phyloP scores from a whole-genome alignment of 345 rosid species.

The Populus tremula region DNA sequence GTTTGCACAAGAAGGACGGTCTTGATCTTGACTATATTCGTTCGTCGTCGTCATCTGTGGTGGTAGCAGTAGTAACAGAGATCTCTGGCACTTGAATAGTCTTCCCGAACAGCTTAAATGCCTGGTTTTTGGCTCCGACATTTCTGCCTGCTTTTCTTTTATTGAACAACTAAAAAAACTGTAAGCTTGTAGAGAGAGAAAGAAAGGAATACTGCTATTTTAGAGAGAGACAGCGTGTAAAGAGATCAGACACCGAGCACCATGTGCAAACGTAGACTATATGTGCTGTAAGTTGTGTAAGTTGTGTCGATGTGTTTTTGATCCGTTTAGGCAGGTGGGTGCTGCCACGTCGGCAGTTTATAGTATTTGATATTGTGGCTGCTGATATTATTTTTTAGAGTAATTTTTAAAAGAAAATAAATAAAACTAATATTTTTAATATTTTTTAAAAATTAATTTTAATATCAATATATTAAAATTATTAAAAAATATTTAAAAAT shows the following conservation, averaged over 20 bases:
- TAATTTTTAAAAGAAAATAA: too few species aligned
- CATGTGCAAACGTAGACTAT: neutral
- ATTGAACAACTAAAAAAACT: neutral
- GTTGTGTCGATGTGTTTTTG: constrained; percentile 36
- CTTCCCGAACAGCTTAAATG: constrained; percentile 85
- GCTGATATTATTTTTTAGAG: too few species aligned
- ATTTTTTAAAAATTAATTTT: too few species aligned
- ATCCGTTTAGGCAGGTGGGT: constrained; percentile 38
- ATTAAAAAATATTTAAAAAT: too few species aligned
- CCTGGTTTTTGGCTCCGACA: constrained; percentile 77
- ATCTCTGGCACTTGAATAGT: constrained; percentile 72
- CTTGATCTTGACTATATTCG: constrained; percentile 38
- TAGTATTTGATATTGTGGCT: too few species aligned
- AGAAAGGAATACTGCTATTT: neutral
- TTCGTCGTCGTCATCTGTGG: constrained; percentile 16
- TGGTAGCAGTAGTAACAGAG: constrained; percentile 2
- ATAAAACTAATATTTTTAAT: too few species aligned
- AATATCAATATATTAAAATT: too few species aligned
- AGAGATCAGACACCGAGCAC: constrained; percentile 15
- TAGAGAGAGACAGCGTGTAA: neutral
- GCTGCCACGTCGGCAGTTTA: constrained; percentile 51
- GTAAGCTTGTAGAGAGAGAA: neutral
- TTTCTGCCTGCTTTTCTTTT: constrained; percentile 20
- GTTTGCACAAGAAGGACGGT: constrained; percentile 34
- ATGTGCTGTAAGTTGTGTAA: too few species aligned